Percentiles rank a stretch among this genome's conserved stretches.
Conservation (phyloP, 306 rosid species). For the Rubus idaeus region DNA sequence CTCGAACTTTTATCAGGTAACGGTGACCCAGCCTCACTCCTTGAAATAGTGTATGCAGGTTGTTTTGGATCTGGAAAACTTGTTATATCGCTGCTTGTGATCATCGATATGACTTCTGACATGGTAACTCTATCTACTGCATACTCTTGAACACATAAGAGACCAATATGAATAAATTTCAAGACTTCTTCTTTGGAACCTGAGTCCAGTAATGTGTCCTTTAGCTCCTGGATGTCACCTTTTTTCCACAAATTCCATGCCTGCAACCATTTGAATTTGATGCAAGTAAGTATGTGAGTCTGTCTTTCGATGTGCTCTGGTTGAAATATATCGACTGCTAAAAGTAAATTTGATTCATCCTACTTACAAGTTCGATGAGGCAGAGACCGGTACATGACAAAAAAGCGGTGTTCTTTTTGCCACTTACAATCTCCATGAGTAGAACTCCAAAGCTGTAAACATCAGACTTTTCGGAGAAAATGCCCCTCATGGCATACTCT, state of each 20-base stretch:
- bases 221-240: background rate
- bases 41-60: slow-evolving; percentile 12
- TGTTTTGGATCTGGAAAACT: slow-evolving; percentile 19
- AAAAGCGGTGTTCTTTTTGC: slow-evolving; percentile 9
- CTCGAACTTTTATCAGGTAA: background rate
- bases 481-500: slow-evolving; percentile 27
- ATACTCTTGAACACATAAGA: slow-evolving; percentile 25
- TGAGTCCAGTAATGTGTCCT: slow-evolving; percentile 12
- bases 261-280: slow-evolving; percentile 7
- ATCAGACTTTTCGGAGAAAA: slow-evolving; percentile 18
- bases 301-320: background rate
- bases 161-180: slow-evolving; percentile 24
- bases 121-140: slow-evolving; percentile 22
- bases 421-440: slow-evolving; percentile 18
- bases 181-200: slow-evolving; percentile 10
- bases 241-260: slow-evolving; percentile 26
- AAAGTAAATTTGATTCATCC: background rate
- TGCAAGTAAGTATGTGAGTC: background rate
- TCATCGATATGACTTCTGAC: slow-evolving; percentile 24
- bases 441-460: slow-evolving; percentile 23
- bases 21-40: slow-evolving; percentile 14
- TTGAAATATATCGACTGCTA: background rate
- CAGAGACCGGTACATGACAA: background rate
- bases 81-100: slow-evolving; percentile 1
- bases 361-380: slow-evolving; percentile 16